Evolutionary conservation across 2,329 filamentous ascomycete genomes (phyloP), one percentile per base, ranked within the genome.

Genomic region (Aspergillus quadricinctus): DNA sequence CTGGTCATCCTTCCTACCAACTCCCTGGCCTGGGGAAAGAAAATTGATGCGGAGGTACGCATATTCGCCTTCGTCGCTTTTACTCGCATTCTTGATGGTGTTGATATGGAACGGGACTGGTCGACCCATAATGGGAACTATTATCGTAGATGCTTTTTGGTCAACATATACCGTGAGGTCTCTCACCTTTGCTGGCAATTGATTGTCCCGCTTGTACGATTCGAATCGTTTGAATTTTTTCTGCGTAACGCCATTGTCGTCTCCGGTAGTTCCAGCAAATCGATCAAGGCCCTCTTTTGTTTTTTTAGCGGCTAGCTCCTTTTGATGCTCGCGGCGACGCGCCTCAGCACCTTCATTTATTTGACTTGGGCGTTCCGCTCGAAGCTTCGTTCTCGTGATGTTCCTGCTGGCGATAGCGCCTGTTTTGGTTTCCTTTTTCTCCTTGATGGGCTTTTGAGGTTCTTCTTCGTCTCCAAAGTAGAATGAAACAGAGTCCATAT

Each of bases 151-250:
- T 67, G 91, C 94, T 79, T 96, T 97, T 64, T 85, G 82, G 70
- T 99, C 94, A 14, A 97, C 91, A 23, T 96, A 83, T 59, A 99
- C 91, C 60, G 90, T 87, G 55, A 97, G 80, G 66, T 96, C 93
- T 72, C 89, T 88, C 63, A 96, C 86, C 68, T 86, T 88, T 14
- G 83, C 71, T 1, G 94, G 94, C 53, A 99, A 86, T 73, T 97
- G 93, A 66, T 95, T 96, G 73, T 97, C 94, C 58, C 93, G 86
- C 80, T 97, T 99, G 79, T 99, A 99, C 0, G 94, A 99, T 75
- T 99, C 94, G 70, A 97, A 99, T 55, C 92, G 90, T 80, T 97
- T 97, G 81, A 99, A 97, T 77, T 93, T 96, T 81, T 97, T 97
- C 72, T 95, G 88, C 63, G 94, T 88, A n/a, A 87, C 87, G 35